Evolutionary conservation across 2,329 filamentous ascomycete species (phyloP).

Genomic region (Orbilia javanica): DNA sequence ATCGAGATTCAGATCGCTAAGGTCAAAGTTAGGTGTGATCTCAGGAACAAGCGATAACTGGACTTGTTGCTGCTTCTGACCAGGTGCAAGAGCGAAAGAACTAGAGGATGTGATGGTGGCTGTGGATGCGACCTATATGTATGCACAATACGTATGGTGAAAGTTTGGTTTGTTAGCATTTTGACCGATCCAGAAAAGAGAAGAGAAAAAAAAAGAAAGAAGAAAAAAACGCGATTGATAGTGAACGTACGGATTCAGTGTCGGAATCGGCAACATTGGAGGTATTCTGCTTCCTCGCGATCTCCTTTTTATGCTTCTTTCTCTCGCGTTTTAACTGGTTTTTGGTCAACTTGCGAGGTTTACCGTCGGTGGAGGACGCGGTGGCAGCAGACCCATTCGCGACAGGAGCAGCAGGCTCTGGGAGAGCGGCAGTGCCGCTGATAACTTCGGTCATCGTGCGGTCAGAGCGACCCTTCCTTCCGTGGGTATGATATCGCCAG

Average conservation of each 20-base stretch:
- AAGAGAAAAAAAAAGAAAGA: too few relatives aligned
- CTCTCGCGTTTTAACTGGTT: conserved; percentile 92
- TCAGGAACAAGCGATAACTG: conserved; percentile 63
- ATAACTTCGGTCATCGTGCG: conserved; percentile 50
- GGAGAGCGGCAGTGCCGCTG: conserved; percentile 42
- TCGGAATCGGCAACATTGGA: conserved; percentile 62
- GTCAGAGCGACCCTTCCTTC: background rate
- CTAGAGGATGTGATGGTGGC: conserved; percentile 54
- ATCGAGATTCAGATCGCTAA: conserved; percentile 69
- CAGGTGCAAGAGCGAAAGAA: conserved; percentile 38
- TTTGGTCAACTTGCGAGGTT: conserved; percentile 79
- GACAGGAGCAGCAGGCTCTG: conserved; percentile 28
- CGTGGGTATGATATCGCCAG: background rate
- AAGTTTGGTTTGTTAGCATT: conserved; percentile 53
- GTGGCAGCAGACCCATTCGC: conserved; percentile 39
- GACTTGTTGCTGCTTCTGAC: conserved; percentile 59
- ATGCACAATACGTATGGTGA: background rate
- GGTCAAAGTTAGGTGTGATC: conserved; percentile 68
- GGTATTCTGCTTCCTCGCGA: conserved; percentile 69
- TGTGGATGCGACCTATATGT: conserved; percentile 59
- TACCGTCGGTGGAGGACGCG: conserved; percentile 46
- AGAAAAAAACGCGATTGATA: conserved; percentile 20
- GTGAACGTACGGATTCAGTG: conserved; percentile 64
- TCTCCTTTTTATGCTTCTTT: conserved; percentile 90
- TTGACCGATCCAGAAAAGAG: too few relatives aligned